phyloP scores from a whole-genome alignment of 768 basidiomycete genomes.

The Tricholoma furcatifolium region DNA sequence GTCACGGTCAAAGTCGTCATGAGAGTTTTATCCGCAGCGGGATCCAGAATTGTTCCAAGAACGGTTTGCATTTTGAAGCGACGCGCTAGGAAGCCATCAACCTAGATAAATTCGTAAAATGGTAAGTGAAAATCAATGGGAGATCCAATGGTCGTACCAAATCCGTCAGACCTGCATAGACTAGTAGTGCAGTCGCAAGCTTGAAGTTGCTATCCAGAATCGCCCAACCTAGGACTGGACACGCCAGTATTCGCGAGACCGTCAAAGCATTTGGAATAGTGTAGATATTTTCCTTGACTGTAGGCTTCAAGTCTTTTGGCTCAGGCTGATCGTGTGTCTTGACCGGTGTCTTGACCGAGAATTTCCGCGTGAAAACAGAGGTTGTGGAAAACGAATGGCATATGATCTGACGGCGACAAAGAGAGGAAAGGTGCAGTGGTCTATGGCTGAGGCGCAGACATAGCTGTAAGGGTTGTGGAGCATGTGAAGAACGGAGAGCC shows the following conservation, averaged over 20 bases:
- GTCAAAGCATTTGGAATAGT: slow-evolving; percentile 93
- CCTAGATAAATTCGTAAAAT: slow-evolving; percentile 39
- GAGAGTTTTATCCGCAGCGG: slow-evolving; percentile 93
- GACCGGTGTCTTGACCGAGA: slow-evolving; percentile 15
- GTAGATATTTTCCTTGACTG: slow-evolving; percentile 84
- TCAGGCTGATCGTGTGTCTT: slow-evolving; percentile 12
- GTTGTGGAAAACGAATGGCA: not conserved
- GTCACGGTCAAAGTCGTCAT: slow-evolving; percentile 94
- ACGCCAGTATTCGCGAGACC: slow-evolving; percentile 80
- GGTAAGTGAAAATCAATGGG: slow-evolving; percentile 8
- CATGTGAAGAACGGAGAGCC: slow-evolving; percentile 2
- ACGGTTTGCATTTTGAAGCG: slow-evolving; percentile 85
- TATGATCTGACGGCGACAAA: not conserved
- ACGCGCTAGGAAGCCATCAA: slow-evolving; percentile 89
- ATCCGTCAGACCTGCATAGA: slow-evolving; percentile 92
- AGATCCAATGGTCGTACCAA: slow-evolving; percentile 53
- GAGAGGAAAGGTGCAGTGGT: not conserved
- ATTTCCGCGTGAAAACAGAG: slow-evolving; percentile 18
- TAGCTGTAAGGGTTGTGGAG: slow-evolving; percentile 3
- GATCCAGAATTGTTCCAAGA: slow-evolving; percentile 94
- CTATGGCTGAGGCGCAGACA: slow-evolving; percentile 4
- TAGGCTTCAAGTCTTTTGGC: slow-evolving; percentile 24
- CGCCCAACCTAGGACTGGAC: slow-evolving; percentile 90
- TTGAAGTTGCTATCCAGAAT: slow-evolving; percentile 80
- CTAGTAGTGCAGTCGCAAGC: slow-evolving; percentile 78